Conservation (phyloP, 1,139 yeast genomes). For the Lodderomyces jiufengensis region DNA sequence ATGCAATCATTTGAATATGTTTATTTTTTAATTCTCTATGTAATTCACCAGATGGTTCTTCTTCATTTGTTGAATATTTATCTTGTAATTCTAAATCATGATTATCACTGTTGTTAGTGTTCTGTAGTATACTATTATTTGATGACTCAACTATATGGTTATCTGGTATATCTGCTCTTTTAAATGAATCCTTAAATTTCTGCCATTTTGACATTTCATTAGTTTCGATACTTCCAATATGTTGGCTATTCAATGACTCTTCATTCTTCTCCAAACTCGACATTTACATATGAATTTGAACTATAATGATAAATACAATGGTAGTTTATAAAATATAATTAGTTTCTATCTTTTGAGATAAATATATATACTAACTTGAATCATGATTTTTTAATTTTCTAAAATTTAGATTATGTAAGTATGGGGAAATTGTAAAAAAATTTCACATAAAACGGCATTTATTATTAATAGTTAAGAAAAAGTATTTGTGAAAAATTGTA, state of each 20-base stretch:
- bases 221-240: constrained; percentile 1
- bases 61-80: constrained; percentile 15
- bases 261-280: no score
- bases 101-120: no score
- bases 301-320: no score
- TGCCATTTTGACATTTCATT: constrained; percentile 16
- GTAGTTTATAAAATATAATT: no score
- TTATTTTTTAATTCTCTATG: constrained; percentile 41
- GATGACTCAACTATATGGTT: no score
- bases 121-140: no score
- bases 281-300: no score
- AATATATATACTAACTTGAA: not conserved
- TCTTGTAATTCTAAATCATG: constrained; percentile 3
- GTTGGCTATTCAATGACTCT: not conserved
- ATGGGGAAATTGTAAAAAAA: no score
- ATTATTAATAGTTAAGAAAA: no score
- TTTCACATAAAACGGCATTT: no score
- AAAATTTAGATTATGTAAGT: no score
- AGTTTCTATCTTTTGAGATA: no score
- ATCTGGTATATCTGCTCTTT: constrained; percentile 26
- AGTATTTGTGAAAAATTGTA: not conserved
- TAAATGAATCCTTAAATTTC: constrained; percentile 34
- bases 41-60: constrained; percentile 25
- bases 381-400: not conserved
- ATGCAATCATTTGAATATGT: constrained; percentile 61